These are phyloP conservation scores for Alternaria sp. DNA, from an alignment of 2,329 filamentous ascomycete species.

Conservation along the genomic window DNA sequence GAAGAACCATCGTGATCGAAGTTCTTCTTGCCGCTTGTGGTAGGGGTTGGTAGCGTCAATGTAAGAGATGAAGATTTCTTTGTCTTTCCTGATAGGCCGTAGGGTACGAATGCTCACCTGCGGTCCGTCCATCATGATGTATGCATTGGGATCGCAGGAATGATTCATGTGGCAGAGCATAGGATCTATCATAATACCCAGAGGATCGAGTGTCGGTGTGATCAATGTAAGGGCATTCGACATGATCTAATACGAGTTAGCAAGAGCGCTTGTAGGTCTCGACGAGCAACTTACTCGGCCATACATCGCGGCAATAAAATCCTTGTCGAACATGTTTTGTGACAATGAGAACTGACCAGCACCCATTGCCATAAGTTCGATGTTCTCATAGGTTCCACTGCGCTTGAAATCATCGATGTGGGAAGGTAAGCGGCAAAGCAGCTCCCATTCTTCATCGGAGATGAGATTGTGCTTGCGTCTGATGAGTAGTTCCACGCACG, in stretches of 20 bases:
- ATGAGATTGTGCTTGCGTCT: slow-evolving; percentile 52
- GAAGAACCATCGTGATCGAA: slow-evolving; percentile 66
- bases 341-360: slow-evolving; percentile 62
- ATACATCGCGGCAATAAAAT: slow-evolving; percentile 55
- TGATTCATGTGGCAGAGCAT: slow-evolving; percentile 66
- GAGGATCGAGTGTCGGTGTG: slow-evolving; percentile 62
- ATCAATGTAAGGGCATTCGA: slow-evolving; percentile 67
- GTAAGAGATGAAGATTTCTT: slow-evolving; percentile 70
- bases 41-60: slow-evolving; percentile 64
- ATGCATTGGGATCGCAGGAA: slow-evolving; percentile 68
- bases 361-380: slow-evolving; percentile 63
- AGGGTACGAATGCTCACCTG: slow-evolving; percentile 61
- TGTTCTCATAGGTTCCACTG: slow-evolving; percentile 54
- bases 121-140: slow-evolving; percentile 64
- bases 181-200: slow-evolving; percentile 68
- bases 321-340: slow-evolving; percentile 50
- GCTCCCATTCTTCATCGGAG: slow-evolving; percentile 52
- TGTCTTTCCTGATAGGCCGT: slow-evolving; percentile 60
- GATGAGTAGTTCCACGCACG: slow-evolving; percentile 62
- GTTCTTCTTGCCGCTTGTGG: slow-evolving; percentile 60
- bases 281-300: slow-evolving; percentile 50
- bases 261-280: not conserved
- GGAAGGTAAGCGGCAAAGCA: slow-evolving; percentile 56
- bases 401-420: slow-evolving; percentile 60
- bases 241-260: slow-evolving; percentile 53